phyloP scores from a whole-genome alignment of 129 eudicot genomes.

The Helianthus tuberosus region DNA sequence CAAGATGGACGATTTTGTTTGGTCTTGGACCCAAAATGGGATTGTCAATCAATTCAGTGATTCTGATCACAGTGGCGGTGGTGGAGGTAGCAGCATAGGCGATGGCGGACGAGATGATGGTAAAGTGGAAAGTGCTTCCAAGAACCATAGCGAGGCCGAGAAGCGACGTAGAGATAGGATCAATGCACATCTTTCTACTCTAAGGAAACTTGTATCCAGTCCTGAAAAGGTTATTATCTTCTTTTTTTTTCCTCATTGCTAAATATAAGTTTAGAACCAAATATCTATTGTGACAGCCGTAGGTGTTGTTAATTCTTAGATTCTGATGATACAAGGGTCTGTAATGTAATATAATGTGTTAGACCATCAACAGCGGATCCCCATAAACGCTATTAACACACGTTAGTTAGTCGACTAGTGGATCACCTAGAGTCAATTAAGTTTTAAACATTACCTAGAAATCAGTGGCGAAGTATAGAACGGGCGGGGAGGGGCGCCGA shows the following conservation, averaged over 20 bases:
- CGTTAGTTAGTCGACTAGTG: too few species aligned
- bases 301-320: too few species aligned
- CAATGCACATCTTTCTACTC: conserved; percentile 79
- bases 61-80: conserved; percentile 20
- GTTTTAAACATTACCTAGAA: too few species aligned
- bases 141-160: conserved; percentile 94
- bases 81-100: conserved; percentile 4
- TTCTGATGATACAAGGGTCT: too few species aligned
- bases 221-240: conserved; percentile 66
- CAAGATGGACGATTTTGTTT: conserved; percentile 43
- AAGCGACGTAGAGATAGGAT: conserved; percentile 91
- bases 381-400: too few species aligned
- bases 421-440: too few species aligned
- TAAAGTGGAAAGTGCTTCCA: conserved; percentile 54
- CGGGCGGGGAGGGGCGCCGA: too few species aligned
- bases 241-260: neutral
- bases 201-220: conserved; percentile 68
- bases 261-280: too few species aligned
- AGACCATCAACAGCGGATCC: too few species aligned
- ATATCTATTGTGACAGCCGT: too few species aligned
- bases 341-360: too few species aligned
- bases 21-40: conserved; percentile 28
- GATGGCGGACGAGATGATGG: conserved; percentile 35
- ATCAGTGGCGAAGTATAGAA: too few species aligned
- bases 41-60: conserved; percentile 21